Evolutionary conservation across 345 rosid genomes (phyloP), one percentile per base, ranked within the genome.

Genomic region (Conringia planisiliqua): DNA sequence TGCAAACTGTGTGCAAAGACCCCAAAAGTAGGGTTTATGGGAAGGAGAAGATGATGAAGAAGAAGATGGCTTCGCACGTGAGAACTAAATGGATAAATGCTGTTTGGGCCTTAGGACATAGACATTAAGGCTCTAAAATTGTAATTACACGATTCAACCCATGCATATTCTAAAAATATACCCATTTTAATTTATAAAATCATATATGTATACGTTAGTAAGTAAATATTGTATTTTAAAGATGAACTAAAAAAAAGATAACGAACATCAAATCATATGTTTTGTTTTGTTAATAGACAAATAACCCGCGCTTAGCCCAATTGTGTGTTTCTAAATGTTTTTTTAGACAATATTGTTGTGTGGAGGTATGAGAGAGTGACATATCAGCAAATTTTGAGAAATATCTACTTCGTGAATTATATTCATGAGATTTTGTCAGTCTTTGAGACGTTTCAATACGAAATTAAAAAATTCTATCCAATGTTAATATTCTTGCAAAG

Each of bases 1-100:
- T 66, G 68, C 61, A 46, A 14, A 51, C 4, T 43, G 44, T 62
- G 12, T 42, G 12, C 44, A 59, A 26, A 74, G 40, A 42, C 72
- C 51, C 36, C 61, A 4, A 29, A 14, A 59, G 7, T 75, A 75
- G 78, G 78, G 78, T 59, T 67, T 67, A 66, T 54, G 4, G 4
- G 50, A 8, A 2, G n/a, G n/a, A 33, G 22, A 17, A 42, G 73
- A 46, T 10, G 60, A 55, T 7, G 47, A 13, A 11, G 51, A 48
- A 7, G 67, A 62, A 1, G 47, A 33, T 32, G 29, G 32, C 33
- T 26, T 17, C 33, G 44, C 64, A 59, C 64, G 64, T 59, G 64
- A 10, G 27, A 58, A 58, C 6, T 16, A n/a, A 70, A 70, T 20
- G 27, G 29, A 10, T 48, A 18, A 18, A 20, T 32, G 33, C 4